Conservation (phyloP, 1,139 yeast species). For the Suhomyces panamericanus region DNA sequence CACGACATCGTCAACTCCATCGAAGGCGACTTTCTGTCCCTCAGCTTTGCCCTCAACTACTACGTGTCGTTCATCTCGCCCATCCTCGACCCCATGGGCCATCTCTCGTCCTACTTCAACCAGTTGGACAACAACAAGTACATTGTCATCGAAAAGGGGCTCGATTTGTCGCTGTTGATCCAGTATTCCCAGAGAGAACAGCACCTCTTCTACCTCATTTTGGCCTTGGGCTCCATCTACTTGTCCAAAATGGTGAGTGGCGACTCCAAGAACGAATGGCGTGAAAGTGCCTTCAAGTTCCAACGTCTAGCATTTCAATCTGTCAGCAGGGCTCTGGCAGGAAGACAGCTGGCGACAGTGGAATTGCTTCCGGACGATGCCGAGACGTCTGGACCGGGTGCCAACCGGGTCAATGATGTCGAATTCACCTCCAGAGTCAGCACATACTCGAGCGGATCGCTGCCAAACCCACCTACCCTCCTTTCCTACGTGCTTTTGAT, state of each 20-base stretch:
- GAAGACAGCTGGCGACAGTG: too few relatives aligned
- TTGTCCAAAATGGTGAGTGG: conserved; percentile 20
- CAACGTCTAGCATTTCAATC: conserved; percentile 20
- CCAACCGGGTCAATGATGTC: neutral
- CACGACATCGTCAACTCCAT: conserved; percentile 20
- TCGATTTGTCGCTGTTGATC: conserved; percentile 24
- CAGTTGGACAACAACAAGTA: conserved; percentile 15
- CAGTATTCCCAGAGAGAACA: conserved; percentile 27
- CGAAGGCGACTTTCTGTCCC: conserved; percentile 17
- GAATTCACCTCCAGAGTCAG: neutral
- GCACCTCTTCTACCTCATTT: conserved; percentile 27
- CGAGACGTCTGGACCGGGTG: neutral
- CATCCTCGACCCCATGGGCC: conserved; percentile 28
- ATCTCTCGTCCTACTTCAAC: conserved; percentile 17
- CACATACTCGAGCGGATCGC: conserved; percentile 2
- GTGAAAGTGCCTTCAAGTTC: conserved; percentile 19
- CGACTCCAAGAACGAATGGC: conserved; percentile 20
- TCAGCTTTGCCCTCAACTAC: conserved; percentile 28
- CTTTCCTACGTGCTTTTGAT: conserved; percentile 27
- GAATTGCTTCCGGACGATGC: neutral
- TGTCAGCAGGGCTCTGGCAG: neutral
- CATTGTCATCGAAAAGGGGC: conserved; percentile 26
- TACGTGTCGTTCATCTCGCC: conserved; percentile 31
- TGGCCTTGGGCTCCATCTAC: conserved; percentile 30
- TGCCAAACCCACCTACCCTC: conserved; percentile 20